Conservation (phyloP, 148 eudicot genomes). For the Silene latifolia region DNA sequence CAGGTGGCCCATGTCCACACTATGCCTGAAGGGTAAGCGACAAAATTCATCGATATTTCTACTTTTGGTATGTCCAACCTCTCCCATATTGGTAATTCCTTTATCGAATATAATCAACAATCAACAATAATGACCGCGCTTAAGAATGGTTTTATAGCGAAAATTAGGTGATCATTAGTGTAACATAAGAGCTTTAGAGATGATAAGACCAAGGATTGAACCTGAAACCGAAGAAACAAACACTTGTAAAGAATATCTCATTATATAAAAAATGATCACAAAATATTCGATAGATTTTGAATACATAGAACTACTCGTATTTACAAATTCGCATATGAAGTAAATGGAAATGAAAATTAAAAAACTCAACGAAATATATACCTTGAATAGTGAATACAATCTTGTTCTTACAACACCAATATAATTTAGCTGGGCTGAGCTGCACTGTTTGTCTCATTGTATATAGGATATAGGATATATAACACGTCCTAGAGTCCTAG, state of each 20-base stretch:
- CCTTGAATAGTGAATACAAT: background rate
- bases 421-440: too few relatives aligned
- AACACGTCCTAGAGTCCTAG: too few relatives aligned
- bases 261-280: background rate
- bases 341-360: background rate
- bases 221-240: constrained; percentile 14
- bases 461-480: too few relatives aligned
- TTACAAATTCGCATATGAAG: background rate
- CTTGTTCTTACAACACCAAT: too few relatives aligned
- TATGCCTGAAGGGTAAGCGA: constrained; percentile 16
- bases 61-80: constrained; percentile 6
- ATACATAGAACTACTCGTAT: background rate
- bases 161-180: background rate
- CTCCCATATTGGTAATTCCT: constrained; percentile 17
- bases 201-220: background rate
- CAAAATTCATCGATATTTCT: background rate
- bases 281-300: background rate
- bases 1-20: too few relatives aligned
- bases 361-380: background rate
- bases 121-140: background rate
- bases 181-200: background rate
- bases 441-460: too few relatives aligned
- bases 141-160: background rate
- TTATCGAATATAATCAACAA: background rate
- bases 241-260: background rate